These are phyloP conservation scores for Acanthochlamys bracteata DNA, from an alignment of 106 monocot species.

Conservation along the genomic window DNA sequence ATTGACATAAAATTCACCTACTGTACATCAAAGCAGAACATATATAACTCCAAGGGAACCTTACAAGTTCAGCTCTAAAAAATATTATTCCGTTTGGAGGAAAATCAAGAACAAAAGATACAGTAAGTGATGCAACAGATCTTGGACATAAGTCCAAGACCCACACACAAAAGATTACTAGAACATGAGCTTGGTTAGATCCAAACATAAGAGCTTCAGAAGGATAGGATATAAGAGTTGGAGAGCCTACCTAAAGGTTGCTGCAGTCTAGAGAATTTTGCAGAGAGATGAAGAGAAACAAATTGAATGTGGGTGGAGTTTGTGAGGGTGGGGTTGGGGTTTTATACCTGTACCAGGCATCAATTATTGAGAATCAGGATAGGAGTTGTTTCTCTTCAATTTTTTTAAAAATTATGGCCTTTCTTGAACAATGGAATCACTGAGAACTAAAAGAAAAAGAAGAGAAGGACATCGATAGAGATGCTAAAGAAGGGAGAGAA, in stretches of 20 bases:
- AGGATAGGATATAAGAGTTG: background rate
- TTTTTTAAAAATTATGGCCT: slow-evolving; percentile 1
- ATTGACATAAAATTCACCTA: no score
- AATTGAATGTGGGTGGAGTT: slow-evolving; percentile 11
- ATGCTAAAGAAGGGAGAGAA: slow-evolving; percentile 21
- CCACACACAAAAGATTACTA: no score
- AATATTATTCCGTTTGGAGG: no score
- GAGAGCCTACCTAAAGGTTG: background rate
- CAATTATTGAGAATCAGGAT: slow-evolving; percentile 48
- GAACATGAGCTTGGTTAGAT: no score
- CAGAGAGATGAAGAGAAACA: background rate
- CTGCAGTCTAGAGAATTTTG: background rate
- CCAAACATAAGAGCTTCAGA: no score
- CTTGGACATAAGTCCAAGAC: no score
- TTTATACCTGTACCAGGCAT: slow-evolving; percentile 31
- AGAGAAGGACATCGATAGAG: slow-evolving; percentile 24
- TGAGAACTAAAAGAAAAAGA: slow-evolving; percentile 35
- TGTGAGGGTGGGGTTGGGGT: slow-evolving; percentile 7
- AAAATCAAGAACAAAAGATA: no score
- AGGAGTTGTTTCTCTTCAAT: slow-evolving; percentile 17
- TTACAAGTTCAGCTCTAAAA: no score
- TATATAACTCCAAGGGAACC: no score
- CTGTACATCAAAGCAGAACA: no score
- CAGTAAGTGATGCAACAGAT: no score
- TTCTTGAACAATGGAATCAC: slow-evolving; percentile 27